Conservation (phyloP, 371 early-diverging fungal species). For the Entomophthora muscae region DNA sequence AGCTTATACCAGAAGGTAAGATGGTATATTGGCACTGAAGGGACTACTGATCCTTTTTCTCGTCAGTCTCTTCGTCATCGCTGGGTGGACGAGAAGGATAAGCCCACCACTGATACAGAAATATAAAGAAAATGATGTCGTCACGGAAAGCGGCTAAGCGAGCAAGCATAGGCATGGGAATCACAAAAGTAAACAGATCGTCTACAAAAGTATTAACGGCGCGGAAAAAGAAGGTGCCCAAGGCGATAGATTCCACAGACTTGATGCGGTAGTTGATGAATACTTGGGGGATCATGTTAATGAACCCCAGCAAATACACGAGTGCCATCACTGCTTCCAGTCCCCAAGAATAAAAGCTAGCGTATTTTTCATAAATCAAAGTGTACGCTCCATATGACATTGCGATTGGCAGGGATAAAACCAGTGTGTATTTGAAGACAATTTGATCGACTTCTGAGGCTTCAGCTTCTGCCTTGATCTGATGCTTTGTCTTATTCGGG, state of each 20-base stretch:
- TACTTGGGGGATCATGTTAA: conserved; percentile 35
- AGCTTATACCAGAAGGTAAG: too few relatives aligned
- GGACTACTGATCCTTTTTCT: background rate
- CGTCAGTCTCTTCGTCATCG: background rate
- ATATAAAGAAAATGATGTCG: conserved; percentile 28
- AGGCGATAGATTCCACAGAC: conserved; percentile 41
- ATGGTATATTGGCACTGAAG: too few relatives aligned
- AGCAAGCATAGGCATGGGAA: conserved; percentile 32
- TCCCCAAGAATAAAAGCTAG: conserved; percentile 41
- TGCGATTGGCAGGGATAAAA: conserved; percentile 14
- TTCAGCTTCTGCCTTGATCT: background rate
- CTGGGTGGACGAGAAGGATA: conserved; percentile 20
- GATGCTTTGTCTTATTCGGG: background rate
- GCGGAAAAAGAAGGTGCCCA: conserved; percentile 25
- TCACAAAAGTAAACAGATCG: conserved; percentile 54
- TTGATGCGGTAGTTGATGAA: conserved; percentile 37
- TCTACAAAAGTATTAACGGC: conserved; percentile 35
- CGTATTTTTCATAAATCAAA: conserved; percentile 34
- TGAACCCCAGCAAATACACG: conserved; percentile 35
- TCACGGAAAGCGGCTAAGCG: conserved; percentile 29
- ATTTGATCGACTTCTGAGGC: conserved; percentile 5
- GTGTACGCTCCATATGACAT: conserved; percentile 42
- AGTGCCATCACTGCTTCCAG: conserved; percentile 36
- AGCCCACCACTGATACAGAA: conserved; percentile 30
- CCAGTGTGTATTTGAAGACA: conserved; percentile 1